A percentile compares a stretch with the other conserved stretches of the same genome.
Evolutionary conservation across 306 rosid genomes (phyloP).

Genomic region (Fragaria iinumae): DNA sequence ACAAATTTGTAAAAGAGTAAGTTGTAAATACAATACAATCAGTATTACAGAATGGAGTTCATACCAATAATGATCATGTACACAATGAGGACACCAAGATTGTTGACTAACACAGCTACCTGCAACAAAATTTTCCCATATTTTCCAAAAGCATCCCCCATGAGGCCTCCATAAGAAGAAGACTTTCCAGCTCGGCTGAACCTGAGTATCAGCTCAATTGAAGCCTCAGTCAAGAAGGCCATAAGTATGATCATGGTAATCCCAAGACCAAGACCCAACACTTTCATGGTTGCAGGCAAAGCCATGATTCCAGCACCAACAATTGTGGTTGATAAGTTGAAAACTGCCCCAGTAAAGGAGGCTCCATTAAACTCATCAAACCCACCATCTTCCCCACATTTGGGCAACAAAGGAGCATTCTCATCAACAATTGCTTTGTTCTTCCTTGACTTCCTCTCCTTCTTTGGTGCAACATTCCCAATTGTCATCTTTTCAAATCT

Average conservation of each 20-base stretch:
- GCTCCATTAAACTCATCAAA: slow-evolving; percentile 79
- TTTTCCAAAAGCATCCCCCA: slow-evolving; percentile 71
- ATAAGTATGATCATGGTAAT: slow-evolving; percentile 55
- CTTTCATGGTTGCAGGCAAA: slow-evolving; percentile 78
- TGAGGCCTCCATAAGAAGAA: slow-evolving; percentile 66
- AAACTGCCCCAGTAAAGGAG: slow-evolving; percentile 84
- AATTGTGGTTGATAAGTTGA: slow-evolving; percentile 78
- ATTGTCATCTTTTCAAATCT: slow-evolving; percentile 43
- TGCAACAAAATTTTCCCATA: slow-evolving; percentile 63
- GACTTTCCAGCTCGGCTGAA: slow-evolving; percentile 64
- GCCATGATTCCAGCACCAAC: slow-evolving; percentile 96
- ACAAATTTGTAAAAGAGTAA: neutral
- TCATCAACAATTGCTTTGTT: slow-evolving; percentile 44
- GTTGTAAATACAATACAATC: neutral
- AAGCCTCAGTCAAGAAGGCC: slow-evolving; percentile 68
- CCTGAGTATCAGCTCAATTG: slow-evolving; percentile 66
- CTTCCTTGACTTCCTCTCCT: slow-evolving; percentile 46
- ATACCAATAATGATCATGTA: slow-evolving; percentile 90
- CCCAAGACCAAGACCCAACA: slow-evolving; percentile 78
- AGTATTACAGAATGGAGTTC: neutral
- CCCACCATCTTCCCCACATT: slow-evolving; percentile 30
- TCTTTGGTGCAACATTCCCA: slow-evolving; percentile 29
- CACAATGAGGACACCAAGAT: slow-evolving; percentile 65
- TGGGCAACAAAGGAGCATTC: slow-evolving; percentile 66
- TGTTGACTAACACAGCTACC: slow-evolving; percentile 58